These are phyloP conservation scores for Aeschynomene evenia DNA, from an alignment of 306 rosid species.

Conservation along the genomic window DNA sequence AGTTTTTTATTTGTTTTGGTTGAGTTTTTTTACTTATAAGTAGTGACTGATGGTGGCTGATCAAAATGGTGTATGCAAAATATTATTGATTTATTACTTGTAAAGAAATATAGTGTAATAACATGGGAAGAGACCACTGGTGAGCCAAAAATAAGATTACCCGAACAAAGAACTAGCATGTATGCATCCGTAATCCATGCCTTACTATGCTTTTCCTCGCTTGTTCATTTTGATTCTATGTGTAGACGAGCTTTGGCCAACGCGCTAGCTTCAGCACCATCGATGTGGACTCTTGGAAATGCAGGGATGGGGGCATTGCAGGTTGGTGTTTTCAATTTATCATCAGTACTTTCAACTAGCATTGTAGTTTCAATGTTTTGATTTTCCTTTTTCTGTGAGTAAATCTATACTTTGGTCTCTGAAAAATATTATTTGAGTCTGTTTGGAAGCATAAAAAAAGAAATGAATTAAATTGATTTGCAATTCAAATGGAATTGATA, in stretches of 20 bases:
- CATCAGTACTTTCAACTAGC: not conserved
- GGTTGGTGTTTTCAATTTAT: slow-evolving; percentile 42
- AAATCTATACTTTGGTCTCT: no score
- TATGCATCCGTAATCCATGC: not conserved
- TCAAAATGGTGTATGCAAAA: no score
- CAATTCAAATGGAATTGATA: no score
- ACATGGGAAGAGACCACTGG: not conserved
- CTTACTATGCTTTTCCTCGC: not conserved
- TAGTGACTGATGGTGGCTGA: no score
- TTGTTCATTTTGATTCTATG: slow-evolving; percentile 10
- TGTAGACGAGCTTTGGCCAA: slow-evolving; percentile 77
- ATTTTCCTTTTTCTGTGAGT: no score
- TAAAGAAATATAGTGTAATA: slow-evolving; percentile 9
- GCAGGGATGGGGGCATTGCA: slow-evolving; percentile 99
- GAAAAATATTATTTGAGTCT: no score
- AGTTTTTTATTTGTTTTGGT: no score
- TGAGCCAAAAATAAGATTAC: not conserved
- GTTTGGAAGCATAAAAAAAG: no score
- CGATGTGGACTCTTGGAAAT: slow-evolving; percentile 97
- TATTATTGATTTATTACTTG: not conserved
- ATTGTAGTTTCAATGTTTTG: not conserved
- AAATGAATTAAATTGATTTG: no score
- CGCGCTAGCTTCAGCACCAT: slow-evolving; percentile 90
- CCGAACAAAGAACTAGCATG: slow-evolving; percentile 5
- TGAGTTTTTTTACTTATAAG: no score